Conservation (phyloP, 148 eudicot species). For the Fallopia convolvulus region DNA sequence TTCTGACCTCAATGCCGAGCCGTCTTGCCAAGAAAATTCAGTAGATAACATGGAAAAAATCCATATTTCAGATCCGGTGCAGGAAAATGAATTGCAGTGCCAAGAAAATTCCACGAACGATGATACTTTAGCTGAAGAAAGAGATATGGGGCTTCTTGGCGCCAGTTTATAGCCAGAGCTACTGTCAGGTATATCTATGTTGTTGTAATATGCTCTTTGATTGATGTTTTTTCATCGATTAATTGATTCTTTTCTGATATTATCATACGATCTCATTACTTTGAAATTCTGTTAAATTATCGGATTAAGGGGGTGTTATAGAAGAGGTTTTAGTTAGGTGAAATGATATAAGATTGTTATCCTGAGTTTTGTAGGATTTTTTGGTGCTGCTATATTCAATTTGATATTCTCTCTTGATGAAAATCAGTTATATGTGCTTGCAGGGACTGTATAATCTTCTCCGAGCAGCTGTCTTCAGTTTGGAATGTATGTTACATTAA, state of each 20-base stretch:
- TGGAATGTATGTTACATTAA: background rate
- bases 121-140: slow-evolving; percentile 36
- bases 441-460: background rate
- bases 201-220: background rate
- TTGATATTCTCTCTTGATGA: background rate
- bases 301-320: background rate
- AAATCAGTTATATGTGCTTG: background rate
- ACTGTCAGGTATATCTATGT: slow-evolving; percentile 3
- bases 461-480: background rate
- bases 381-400: background rate
- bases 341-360: background rate
- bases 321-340: background rate
- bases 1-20: slow-evolving; percentile 57
- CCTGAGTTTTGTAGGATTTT: background rate
- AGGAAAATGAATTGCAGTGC: slow-evolving; percentile 38
- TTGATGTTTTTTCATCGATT: background rate
- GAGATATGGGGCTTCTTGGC: slow-evolving; percentile 23
- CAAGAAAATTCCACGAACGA: slow-evolving; percentile 45
- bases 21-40: slow-evolving; percentile 18
- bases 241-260: background rate
- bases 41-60: slow-evolving; percentile 36
- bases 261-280: background rate
- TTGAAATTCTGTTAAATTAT: background rate
- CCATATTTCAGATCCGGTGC: slow-evolving; percentile 23
- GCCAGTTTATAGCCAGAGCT: slow-evolving; percentile 23